Evolutionary conservation across 2,329 filamentous ascomycete genomes (phyloP), one percentile per base, ranked within the genome.

Genomic region (Colletotrichum salicis): DNA sequence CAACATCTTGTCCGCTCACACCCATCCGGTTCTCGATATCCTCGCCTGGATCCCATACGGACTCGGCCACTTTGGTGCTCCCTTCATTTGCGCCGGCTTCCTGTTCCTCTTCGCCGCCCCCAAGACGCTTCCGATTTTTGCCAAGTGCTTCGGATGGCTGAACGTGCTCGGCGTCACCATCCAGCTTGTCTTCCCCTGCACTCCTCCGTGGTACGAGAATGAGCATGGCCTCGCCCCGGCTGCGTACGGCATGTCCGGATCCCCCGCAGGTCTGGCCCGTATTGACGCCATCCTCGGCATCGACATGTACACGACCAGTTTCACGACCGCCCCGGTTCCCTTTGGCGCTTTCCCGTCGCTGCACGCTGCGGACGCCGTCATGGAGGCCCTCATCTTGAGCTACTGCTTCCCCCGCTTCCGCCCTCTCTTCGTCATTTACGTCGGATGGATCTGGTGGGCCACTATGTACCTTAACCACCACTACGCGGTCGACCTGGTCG

Each of bases 401-500:
- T 92, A 97, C 82, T 91, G 94, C 80, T 98, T 98, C 86, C 96
- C 96, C 5, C 91, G 90, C 73, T 88, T 97, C 75, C 91, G 93
- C 75, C 90, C 92, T 13, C 83, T 96, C 64, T 97, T 97, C 83
- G 89, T 95, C 74, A 87, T 89, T 74, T 98, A 98, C 82, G 93
- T 93, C 56, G 89, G 93, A 79, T 98, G 96, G 96, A 91, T 98
- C 78, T 98, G 95, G 94, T 98, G 96, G 95, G 93, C 95, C 13
- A 98, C 96, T 76, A 97, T 98, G 94, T 98, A 98, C 80, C 89
- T 98, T 64, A 97, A 94, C 78, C 96, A 98, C 83, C 96, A 98
- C 84, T 98, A 98, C 80, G 96, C 95, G 37, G 93, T 98, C 52
- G 96, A 98, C 81, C 87, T 98, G 62, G 94, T 98, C 31, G 94